A percentile compares a stretch with the other conserved stretches of the same genome.
Evolutionary conservation across 2,329 filamentous ascomycete genomes (phyloP).

Genomic region (Acrodontium crateriforme): DNA sequence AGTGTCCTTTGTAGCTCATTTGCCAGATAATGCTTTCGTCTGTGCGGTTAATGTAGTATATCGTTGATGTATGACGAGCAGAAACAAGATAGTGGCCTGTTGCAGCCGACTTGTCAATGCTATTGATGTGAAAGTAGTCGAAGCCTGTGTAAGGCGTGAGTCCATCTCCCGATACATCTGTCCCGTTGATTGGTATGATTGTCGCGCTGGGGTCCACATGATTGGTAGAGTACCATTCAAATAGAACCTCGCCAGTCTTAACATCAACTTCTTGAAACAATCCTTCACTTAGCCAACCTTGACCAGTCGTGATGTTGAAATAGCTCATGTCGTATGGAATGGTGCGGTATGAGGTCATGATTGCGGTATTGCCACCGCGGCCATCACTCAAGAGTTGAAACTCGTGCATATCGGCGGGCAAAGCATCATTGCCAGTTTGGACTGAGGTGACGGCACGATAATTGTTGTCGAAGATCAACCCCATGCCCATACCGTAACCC

Average conservation of each 20-base stretch:
- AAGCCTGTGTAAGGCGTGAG: conserved; percentile 29
- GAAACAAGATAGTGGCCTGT: conserved; percentile 41
- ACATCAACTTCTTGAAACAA: conserved; percentile 28
- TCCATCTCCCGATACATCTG: conserved; percentile 26
- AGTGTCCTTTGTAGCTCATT: conserved; percentile 17
- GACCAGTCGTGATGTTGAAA: conserved; percentile 19
- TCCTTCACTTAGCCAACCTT: conserved; percentile 31
- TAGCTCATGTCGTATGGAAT: conserved; percentile 28
- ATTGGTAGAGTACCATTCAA: conserved; percentile 42
- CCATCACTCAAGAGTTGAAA: conserved; percentile 29
- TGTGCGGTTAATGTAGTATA: conserved; percentile 33
- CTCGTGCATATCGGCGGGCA: conserved; percentile 32
- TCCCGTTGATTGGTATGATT: conserved; percentile 23
- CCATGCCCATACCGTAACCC: conserved; percentile 30
- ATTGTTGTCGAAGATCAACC: conserved; percentile 31
- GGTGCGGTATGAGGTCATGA: conserved; percentile 14
- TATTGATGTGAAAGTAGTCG: conserved; percentile 44
- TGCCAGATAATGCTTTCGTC: conserved; percentile 38
- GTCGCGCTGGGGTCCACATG: conserved; percentile 34
- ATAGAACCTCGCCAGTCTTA: conserved; percentile 37
- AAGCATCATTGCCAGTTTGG: conserved; percentile 6
- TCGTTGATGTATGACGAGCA: conserved; percentile 32
- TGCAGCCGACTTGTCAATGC: conserved; percentile 33
- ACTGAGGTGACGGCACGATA: conserved; percentile 33
- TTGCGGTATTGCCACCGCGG: conserved; percentile 8